These are phyloP conservation scores for Verticillium nonalfalfae DNA, from an alignment of 2,329 filamentous ascomycete genomes.

Conservation along the genomic window DNA sequence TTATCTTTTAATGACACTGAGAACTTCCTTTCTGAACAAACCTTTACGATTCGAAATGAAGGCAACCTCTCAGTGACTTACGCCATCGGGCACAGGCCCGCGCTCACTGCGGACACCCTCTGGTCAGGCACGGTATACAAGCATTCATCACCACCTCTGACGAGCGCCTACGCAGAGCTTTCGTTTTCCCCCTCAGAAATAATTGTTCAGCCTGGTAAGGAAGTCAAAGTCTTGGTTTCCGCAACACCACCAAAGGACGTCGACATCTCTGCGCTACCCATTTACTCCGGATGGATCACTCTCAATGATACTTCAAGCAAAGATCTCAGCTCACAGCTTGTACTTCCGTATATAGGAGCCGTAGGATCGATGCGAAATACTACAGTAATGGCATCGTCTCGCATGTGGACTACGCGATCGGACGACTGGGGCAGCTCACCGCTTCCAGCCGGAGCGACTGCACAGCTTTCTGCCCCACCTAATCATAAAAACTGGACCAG, in stretches of 20 bases:
- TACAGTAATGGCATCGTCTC: conserved; percentile 3
- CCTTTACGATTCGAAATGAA: conserved; percentile 50
- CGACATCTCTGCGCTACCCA: conserved; percentile 22
- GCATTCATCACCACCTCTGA: conserved; percentile 12
- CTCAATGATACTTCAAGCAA: conserved; percentile 29
- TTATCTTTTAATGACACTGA: conserved; percentile 60
- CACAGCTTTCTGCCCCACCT: conserved; percentile 4
- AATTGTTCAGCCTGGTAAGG: conserved; percentile 1
- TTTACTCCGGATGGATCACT: conserved; percentile 37
- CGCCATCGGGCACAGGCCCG: conserved; percentile 40
- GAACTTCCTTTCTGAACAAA: conserved; percentile 38
- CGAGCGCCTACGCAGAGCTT: conserved; percentile 22
- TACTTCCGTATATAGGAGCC: conserved; percentile 7
- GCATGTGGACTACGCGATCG: conserved; percentile 1
- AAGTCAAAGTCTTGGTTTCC: conserved; percentile 35
- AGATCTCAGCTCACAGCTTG: conserved; percentile 4
- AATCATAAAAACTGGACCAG: conserved; percentile 3
- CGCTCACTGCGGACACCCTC: conserved; percentile 29
- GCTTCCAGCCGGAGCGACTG: conserved; percentile 4
- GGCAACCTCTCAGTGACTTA: conserved; percentile 42
- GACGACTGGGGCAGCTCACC: conserved; percentile 1
- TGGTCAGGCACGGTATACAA: conserved; percentile 32
- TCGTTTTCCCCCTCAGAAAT: conserved; percentile 1
- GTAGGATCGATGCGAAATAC: conserved; percentile 5
- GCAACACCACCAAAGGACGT: conserved; percentile 31